phyloP scores from a whole-genome alignment of 2,329 filamentous ascomycete species.

The Alternaria arborescens region DNA sequence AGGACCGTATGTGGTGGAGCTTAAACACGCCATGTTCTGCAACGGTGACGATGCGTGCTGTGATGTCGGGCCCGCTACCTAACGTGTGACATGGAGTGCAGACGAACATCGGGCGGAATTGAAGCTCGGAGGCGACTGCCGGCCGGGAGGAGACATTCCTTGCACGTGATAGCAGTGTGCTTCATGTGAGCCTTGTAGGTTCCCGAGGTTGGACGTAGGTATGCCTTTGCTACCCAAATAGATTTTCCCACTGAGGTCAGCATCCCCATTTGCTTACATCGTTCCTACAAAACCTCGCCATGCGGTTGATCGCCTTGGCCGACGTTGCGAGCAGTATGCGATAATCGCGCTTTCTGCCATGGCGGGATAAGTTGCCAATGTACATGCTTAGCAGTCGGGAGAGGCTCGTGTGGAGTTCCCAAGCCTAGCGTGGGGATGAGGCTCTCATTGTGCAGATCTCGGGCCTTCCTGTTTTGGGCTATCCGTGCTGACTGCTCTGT shows the following conservation, averaged over 20 bases:
- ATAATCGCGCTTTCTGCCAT: slow-evolving; percentile 8
- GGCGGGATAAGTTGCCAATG: slow-evolving; percentile 17
- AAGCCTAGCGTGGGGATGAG: slow-evolving; percentile 13
- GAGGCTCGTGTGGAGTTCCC: slow-evolving; percentile 13
- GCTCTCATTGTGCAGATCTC: slow-evolving; percentile 10
- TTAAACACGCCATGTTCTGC: slow-evolving; percentile 22
- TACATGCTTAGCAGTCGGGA: slow-evolving; percentile 14
- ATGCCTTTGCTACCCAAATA: neutral
- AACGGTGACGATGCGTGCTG: slow-evolving; percentile 20
- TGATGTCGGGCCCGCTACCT: slow-evolving; percentile 24
- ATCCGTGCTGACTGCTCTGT: neutral
- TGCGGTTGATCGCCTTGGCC: slow-evolving; percentile 2
- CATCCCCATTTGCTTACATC: neutral
- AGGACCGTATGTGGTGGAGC: slow-evolving; percentile 23
- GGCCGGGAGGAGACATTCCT: slow-evolving; percentile 15
- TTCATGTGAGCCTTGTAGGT: neutral
- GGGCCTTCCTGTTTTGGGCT: slow-evolving; percentile 6
- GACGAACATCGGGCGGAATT: slow-evolving; percentile 8
- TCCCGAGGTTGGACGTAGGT: neutral
- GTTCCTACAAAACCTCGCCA: neutral
- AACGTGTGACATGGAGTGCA: slow-evolving; percentile 13
- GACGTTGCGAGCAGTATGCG: neutral
- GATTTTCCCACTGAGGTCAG: neutral
- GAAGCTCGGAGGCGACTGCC: slow-evolving; percentile 10
- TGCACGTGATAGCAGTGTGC: slow-evolving; percentile 1